phyloP scores from a whole-genome alignment of 768 basidiomycete genomes.

The Podaxis sp. region DNA sequence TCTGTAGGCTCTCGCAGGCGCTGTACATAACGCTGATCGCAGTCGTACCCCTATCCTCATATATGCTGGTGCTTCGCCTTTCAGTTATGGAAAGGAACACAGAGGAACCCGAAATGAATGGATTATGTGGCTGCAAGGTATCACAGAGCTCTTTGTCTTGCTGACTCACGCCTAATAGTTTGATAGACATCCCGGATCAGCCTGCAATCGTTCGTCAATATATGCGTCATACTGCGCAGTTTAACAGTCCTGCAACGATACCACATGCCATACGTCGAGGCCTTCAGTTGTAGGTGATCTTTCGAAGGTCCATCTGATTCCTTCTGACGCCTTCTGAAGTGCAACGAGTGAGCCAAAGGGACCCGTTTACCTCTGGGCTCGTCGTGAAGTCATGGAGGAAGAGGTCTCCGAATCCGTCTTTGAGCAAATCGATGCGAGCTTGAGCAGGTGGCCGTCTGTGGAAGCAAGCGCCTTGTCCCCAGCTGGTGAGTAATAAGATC shows the following conservation, averaged over 20 bases:
- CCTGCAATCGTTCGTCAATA: slow-evolving; percentile 71
- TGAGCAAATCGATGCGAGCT: slow-evolving; percentile 20
- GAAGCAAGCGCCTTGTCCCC: slow-evolving; percentile 48
- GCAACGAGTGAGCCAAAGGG: slow-evolving; percentile 72
- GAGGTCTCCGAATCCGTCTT: slow-evolving; percentile 44
- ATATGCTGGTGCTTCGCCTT: slow-evolving; percentile 71
- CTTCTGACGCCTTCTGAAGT: slow-evolving; percentile 29
- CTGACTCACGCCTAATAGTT: not conserved
- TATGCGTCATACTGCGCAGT: slow-evolving; percentile 66
- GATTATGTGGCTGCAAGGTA: slow-evolving; percentile 74
- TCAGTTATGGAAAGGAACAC: slow-evolving; percentile 53
- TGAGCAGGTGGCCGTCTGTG: slow-evolving; percentile 49
- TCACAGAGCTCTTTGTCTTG: not conserved
- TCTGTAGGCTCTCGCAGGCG: slow-evolving; percentile 63
- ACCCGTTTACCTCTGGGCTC: slow-evolving; percentile 73
- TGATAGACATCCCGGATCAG: slow-evolving; percentile 68
- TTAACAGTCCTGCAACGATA: slow-evolving; percentile 52
- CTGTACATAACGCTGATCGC: slow-evolving; percentile 70
- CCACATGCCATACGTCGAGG: slow-evolving; percentile 54
- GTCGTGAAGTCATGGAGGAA: slow-evolving; percentile 71
- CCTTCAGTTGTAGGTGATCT: slow-evolving; percentile 56
- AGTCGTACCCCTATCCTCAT: slow-evolving; percentile 64
- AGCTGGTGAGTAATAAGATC: slow-evolving; percentile 23
- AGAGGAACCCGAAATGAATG: slow-evolving; percentile 70
- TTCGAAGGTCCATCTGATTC: not conserved